A percentile compares a stretch with the other conserved stretches of the same genome.
Conservation (phyloP, 768 basidiomycete genomes). For the Naematelia encephala region DNA sequence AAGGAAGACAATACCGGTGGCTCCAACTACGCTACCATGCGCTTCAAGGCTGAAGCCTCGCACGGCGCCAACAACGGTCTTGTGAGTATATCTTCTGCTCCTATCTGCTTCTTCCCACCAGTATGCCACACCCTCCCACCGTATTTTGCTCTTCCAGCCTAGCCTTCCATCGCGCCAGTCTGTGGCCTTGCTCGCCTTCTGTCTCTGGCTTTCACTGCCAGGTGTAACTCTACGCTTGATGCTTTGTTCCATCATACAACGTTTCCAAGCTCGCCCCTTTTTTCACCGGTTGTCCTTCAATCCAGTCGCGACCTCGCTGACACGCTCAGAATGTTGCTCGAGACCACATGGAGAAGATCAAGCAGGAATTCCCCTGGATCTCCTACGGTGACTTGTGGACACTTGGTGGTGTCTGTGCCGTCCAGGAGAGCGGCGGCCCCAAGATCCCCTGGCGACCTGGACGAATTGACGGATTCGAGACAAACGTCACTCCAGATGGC, state of each 20-base stretch:
- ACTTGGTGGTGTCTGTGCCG: conserved; percentile 82
- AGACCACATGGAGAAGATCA: conserved; percentile 75
- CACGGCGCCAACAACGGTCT: conserved; percentile 57
- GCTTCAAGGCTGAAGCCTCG: conserved; percentile 80
- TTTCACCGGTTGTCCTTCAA: not conserved
- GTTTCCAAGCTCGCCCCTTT: not conserved
- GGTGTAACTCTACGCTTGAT: too few species aligned
- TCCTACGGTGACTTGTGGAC: conserved; percentile 97
- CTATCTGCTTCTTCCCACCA: not conserved
- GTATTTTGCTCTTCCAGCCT: too few species aligned
- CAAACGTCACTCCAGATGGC: conserved; percentile 55
- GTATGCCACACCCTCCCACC: too few species aligned
- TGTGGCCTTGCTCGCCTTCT: too few species aligned
- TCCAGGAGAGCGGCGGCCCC: conserved; percentile 89
- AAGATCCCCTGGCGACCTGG: conserved; percentile 91
- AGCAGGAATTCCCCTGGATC: conserved; percentile 87
- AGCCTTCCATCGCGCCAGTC: too few species aligned
- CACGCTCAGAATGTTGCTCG: conserved; percentile 65
- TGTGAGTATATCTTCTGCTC: conserved; percentile 21
- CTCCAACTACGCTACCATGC: conserved; percentile 95
- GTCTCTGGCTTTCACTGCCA: too few species aligned
- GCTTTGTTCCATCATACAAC: too few species aligned
- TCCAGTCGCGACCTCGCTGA: conserved; percentile 6
- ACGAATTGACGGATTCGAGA: conserved; percentile 76
- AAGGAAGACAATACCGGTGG: conserved; percentile 56